Conservation (phyloP, 768 basidiomycete genomes). For the Lactarius sp. region DNA sequence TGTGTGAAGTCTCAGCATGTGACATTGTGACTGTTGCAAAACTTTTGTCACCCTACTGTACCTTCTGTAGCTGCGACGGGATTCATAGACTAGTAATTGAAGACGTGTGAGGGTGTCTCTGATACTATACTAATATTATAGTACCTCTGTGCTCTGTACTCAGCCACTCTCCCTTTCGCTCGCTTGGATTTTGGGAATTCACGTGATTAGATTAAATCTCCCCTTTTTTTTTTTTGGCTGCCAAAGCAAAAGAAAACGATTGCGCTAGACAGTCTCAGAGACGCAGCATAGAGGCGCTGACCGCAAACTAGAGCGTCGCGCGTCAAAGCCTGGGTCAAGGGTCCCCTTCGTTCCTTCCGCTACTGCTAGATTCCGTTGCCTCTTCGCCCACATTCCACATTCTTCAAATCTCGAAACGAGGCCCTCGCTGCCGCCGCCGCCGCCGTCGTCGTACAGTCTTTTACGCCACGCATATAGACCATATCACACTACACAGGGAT, state of each 20-base stretch:
- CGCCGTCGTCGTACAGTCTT: conserved; percentile 7
- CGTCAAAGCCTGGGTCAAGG: conserved; percentile 19
- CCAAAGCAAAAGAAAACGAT: not conserved
- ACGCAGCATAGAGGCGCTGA: conserved; percentile 15
- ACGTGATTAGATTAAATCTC: conserved; percentile 4
- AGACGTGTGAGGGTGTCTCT: conserved; percentile 3
- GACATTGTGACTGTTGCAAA: no score
- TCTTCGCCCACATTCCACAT: conserved; percentile 3
- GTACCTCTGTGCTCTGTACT: no score
- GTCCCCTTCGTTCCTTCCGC: not conserved
- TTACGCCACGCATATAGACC: conserved; percentile 44
- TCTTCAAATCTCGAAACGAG: not conserved
- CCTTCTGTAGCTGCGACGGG: conserved; percentile 17
- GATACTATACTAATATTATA: not conserved
- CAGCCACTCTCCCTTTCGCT: no score
- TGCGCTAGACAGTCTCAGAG: not conserved
- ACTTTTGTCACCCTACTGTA: no score
- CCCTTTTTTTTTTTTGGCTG: not conserved
- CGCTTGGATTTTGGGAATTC: not conserved
- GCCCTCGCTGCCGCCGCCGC: not conserved
- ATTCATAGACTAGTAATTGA: conserved; percentile 8
- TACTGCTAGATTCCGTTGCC: conserved; percentile 8
- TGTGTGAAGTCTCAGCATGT: no score
- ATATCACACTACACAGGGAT: conserved; percentile 42
- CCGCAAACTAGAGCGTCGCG: conserved; percentile 4